Percentiles rank a stretch among this genome's conserved stretches.
phyloP scores from a whole-genome alignment of 768 basidiomycete species.

The Boletus speciosus region DNA sequence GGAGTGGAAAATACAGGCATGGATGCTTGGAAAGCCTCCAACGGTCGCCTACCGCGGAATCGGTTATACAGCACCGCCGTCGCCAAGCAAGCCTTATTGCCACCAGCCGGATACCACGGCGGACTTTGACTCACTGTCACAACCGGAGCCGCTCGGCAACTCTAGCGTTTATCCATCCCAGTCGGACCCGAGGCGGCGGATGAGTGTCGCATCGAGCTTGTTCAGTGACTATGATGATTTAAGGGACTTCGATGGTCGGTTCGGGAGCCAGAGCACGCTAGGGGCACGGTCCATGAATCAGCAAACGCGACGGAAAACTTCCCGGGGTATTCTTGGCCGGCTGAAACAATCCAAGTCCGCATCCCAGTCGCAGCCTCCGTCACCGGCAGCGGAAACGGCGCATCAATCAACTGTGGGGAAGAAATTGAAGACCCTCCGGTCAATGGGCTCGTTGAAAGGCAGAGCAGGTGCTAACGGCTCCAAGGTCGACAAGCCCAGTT shows the following conservation, averaged over 20 bases:
- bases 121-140: slow-evolving; percentile 20
- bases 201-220: slow-evolving; percentile 66
- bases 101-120: slow-evolving; percentile 16
- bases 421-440: slow-evolving; percentile 69
- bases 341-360: slow-evolving; percentile 46
- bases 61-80: slow-evolving; percentile 59
- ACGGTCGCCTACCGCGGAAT: slow-evolving; percentile 82
- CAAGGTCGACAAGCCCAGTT: slow-evolving; percentile 37
- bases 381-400: slow-evolving; percentile 38
- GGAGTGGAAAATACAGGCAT: slow-evolving; percentile 95
- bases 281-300: slow-evolving; percentile 42
- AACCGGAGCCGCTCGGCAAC: slow-evolving; percentile 18
- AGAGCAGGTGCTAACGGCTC: slow-evolving; percentile 30
- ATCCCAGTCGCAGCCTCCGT: slow-evolving; percentile 45
- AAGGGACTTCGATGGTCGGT: slow-evolving; percentile 81
- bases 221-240: slow-evolving; percentile 90
- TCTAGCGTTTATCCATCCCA: slow-evolving; percentile 28
- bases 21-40: slow-evolving; percentile 96
- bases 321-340: slow-evolving; percentile 63
- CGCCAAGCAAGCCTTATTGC: slow-evolving; percentile 31
- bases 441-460: slow-evolving; percentile 77
- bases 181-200: slow-evolving; percentile 49
- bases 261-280: slow-evolving; percentile 76
- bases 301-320: slow-evolving; percentile 53
- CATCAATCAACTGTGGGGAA: slow-evolving; percentile 37